These are phyloP conservation scores for Daldinia grandis DNA, from an alignment of 495 filamentous ascomycete species.

Conservation along the genomic window DNA sequence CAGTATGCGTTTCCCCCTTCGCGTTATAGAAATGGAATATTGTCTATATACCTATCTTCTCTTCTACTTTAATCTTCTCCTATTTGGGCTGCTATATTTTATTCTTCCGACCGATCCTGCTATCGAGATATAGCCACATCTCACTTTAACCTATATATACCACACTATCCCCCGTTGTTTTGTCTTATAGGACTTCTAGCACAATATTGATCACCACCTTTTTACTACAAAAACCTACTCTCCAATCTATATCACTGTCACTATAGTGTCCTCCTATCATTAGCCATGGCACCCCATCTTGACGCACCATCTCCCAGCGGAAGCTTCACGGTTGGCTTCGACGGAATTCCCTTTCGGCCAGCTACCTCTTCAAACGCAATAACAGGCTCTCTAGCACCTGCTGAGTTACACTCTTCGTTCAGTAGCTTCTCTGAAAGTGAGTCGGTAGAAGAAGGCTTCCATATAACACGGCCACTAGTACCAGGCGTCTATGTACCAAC, in stretches of 20 bases:
- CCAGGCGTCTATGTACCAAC: slow-evolving; percentile 87
- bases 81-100: slow-evolving; percentile 1
- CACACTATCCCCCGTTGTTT: slow-evolving; percentile 1
- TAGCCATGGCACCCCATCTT: slow-evolving; percentile 60
- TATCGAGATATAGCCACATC: slow-evolving; percentile 8
- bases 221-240: not conserved
- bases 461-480: slow-evolving; percentile 67
- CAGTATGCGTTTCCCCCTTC: slow-evolving; percentile 14
- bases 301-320: slow-evolving; percentile 59
- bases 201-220: not conserved
- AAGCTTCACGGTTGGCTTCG: slow-evolving; percentile 57
- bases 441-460: slow-evolving; percentile 52
- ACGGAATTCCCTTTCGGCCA: slow-evolving; percentile 52
- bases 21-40: slow-evolving; percentile 14
- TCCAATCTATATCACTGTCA: not conserved
- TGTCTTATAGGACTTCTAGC: not conserved
- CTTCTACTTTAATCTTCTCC: slow-evolving; percentile 10
- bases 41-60: slow-evolving; percentile 2
- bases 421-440: slow-evolving; percentile 56
- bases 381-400: slow-evolving; percentile 38
- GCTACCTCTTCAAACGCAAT: slow-evolving; percentile 47
- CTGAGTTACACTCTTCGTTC: slow-evolving; percentile 50
- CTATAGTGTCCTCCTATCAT: not conserved
- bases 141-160: slow-evolving; percentile 21
- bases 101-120: not conserved